Base-by-base conservation (phyloP, 1,284 basidiomycete species). In the Vanrija humicola region DNA sequence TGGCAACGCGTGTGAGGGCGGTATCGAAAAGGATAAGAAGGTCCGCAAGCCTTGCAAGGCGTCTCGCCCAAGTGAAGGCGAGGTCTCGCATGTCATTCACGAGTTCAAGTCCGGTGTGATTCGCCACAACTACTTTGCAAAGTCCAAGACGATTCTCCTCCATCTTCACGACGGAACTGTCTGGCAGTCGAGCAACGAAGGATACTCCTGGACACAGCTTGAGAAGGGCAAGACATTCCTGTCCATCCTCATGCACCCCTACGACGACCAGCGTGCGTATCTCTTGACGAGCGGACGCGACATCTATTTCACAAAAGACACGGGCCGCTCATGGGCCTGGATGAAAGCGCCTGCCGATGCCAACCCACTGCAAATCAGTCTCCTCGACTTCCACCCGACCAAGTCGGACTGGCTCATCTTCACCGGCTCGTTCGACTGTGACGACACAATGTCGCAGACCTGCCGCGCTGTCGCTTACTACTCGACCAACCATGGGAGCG, bases 171-270 rank as follows among this genome's bases (percentile, higher is more conserved):
- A 97, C 67, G 79, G 85, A 57, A 82, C 83, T 0, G 81, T 97
- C 52, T 98, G 90, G 89, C 91, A 96, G 78, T 96, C 92, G 0
- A 83, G 83, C 68, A 97, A 94, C 72, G 94, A 98, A 74, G 95
- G 95, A 0, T 93, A 90, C 74, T 86, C 86, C 0, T 98, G 94
- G 94, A 81, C 81, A 50, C 85, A 85, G 62, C 79, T 86, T 14
- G 77, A 76, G 64, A 80, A 83, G 0, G 80, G 78, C 3, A 79
- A 86, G 54, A 82, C 79, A 5, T 90, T 95, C 77, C 78, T 97
- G 39, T 85, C 83, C 0, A 87, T 98, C 77, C 88, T 88, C 64
- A 86, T 94, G 77, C 94, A 98, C 78, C 78, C 82, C 34, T 89
- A 88, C 77, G 79, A 84, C 38, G 66, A 81, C 46, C 88, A 90